phyloP scores from a whole-genome alignment of 228 moss, liverwort and hornwort genomes.

The Sphagnum fallax region DNA sequence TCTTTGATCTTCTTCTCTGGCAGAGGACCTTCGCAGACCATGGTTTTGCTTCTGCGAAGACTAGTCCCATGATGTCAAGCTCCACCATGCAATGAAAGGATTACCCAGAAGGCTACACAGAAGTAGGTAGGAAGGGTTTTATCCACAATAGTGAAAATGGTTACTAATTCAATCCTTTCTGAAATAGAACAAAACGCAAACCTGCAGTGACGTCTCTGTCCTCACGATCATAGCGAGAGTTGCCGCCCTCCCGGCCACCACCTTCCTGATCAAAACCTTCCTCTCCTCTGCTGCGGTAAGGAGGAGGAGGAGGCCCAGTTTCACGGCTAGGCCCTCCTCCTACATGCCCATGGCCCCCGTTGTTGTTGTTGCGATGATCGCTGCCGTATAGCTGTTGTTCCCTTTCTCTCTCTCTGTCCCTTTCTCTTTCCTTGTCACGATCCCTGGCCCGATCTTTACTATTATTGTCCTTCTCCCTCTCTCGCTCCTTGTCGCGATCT shows the following conservation, averaged over 20 bases:
- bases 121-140: no score
- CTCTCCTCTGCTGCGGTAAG: conserved; percentile 16
- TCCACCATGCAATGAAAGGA: background rate
- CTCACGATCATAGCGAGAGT: conserved; percentile 81
- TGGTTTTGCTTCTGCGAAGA: no score
- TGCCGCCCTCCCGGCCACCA: conserved; percentile 59
- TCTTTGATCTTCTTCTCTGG: background rate
- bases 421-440: conserved; percentile 73
- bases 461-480: conserved; percentile 56
- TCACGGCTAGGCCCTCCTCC: conserved; percentile 50
- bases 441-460: conserved; percentile 70
- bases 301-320: conserved; percentile 61
- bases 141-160: background rate
- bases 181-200: conserved; percentile 81
- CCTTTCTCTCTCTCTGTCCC: conserved; percentile 40
- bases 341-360: conserved; percentile 38
- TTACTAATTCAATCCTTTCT: conserved; percentile 27
- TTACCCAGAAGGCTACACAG: no score
- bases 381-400: conserved; percentile 18
- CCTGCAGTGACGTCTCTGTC: conserved; percentile 99
- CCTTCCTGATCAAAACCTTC: conserved; percentile 57
- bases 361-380: conserved; percentile 50
- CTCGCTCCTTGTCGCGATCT: conserved; percentile 84
- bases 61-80: background rate
- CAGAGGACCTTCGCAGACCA: background rate